Conservation (phyloP, 1,139 yeast genomes). For the Diutina catenulata region DNA sequence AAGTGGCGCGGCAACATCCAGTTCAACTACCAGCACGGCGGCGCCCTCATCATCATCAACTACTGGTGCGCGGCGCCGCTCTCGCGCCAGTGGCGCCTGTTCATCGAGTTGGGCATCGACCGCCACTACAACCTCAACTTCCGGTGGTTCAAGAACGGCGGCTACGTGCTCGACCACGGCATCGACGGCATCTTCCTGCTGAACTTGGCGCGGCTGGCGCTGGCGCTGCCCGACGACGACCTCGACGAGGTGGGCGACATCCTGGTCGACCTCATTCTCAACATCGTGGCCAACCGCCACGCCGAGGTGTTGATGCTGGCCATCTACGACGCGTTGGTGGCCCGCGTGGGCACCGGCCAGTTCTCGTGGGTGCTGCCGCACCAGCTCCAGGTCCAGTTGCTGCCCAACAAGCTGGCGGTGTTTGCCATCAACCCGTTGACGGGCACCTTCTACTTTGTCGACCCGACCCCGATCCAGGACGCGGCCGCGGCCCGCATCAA, state of each 20-base stretch:
- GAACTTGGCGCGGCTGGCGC: constrained; percentile 7
- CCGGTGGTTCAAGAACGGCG: constrained; percentile 61
- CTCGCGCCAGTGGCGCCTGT: constrained; percentile 29
- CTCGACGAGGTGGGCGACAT: constrained; percentile 18
- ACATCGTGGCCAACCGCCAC: constrained; percentile 25
- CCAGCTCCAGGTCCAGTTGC: constrained; percentile 24
- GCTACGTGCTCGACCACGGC: constrained; percentile 15
- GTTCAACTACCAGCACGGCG: constrained; percentile 43
- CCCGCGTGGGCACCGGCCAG: constrained; percentile 10
- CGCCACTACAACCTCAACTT: constrained; percentile 38
- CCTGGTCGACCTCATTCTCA: constrained; percentile 25
- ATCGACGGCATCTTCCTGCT: constrained; percentile 9
- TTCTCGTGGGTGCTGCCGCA: constrained; percentile 18
- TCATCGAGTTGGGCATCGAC: constrained; percentile 57
- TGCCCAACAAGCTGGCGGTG: constrained; percentile 24
- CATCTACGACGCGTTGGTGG: constrained; percentile 12
- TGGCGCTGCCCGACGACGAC: constrained; percentile 9
- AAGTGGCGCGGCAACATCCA: constrained; percentile 59
- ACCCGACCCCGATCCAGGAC: constrained; percentile 31
- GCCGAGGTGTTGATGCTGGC: constrained; percentile 20
- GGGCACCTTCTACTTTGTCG: constrained; percentile 31
- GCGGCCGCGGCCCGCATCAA: constrained; percentile 25
- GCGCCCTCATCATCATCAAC: constrained; percentile 46
- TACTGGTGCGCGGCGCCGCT: constrained; percentile 54
- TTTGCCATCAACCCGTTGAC: constrained; percentile 35